Evolutionary conservation across 1,139 yeast species (phyloP).

Genomic region (Wickerhamiella infanticola): DNA sequence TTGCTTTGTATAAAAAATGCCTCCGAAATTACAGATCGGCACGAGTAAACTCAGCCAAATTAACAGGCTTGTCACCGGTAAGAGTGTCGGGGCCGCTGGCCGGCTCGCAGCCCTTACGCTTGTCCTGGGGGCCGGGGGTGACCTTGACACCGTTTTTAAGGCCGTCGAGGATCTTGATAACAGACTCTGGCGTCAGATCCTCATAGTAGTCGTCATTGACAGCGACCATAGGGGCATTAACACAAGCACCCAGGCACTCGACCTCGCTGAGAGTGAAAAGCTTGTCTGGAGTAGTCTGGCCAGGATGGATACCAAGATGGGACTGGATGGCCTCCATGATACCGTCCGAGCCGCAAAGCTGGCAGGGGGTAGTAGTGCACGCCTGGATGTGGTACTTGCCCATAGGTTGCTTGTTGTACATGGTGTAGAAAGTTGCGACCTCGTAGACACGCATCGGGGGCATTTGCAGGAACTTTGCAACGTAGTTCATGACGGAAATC

Average conservation of each 20-base stretch:
- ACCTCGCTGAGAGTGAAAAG: conserved; percentile 75
- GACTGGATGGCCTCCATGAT: conserved; percentile 55
- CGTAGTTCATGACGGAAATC: conserved; percentile 84
- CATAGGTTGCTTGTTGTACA: conserved; percentile 80
- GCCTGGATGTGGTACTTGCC: conserved; percentile 76
- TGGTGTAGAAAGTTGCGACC: conserved; percentile 85
- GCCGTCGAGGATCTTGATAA: conserved; percentile 45
- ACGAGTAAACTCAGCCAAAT: conserved; percentile 44
- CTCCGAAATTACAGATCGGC: conserved; percentile 8
- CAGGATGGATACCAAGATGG: conserved; percentile 53
- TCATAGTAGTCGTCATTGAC: conserved; percentile 73
- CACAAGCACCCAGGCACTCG: conserved; percentile 87
- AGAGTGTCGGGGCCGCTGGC: conserved; percentile 54
- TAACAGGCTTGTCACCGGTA: conserved; percentile 45
- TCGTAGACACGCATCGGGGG: conserved; percentile 94
- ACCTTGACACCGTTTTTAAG: conserved; percentile 49
- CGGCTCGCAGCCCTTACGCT: conserved; percentile 59
- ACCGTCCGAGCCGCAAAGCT: conserved; percentile 67
- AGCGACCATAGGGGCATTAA: conserved; percentile 81
- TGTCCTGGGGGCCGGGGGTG: conserved; percentile 50
- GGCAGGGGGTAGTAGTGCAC: conserved; percentile 87
- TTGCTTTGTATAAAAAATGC: background rate
- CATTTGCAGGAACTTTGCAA: conserved; percentile 70
- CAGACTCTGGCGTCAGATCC: conserved; percentile 60
- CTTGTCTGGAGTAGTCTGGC: conserved; percentile 64